Base-by-base conservation (phyloP, 768 basidiomycete genomes). In the Tulasnella sp. region DNA sequence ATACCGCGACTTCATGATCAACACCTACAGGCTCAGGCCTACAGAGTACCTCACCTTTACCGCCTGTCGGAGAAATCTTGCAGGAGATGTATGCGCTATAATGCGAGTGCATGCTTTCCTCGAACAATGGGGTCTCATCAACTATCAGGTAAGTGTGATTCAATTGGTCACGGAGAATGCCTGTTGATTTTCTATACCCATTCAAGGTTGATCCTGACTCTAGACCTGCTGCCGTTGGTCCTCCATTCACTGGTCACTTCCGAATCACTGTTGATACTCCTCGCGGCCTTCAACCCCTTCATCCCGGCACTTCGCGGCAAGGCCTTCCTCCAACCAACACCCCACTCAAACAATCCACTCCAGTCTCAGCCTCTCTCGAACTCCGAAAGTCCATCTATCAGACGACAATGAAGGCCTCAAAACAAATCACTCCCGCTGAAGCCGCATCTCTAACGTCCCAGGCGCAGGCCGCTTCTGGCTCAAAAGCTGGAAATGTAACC, bases 1-100 rank as follows among this genome's bases (percentile, higher is more conserved):
- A 64, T 99, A 99, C 62, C 80, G 95, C 54, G 93, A 99, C 72
- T 99, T 99, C 59, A 99, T 99, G 93, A 79, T 99, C 65, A 96
- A 99, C 69, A 91, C 95, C 1, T 98, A 96, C 66, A 75, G 95
- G 45, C 72, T 99, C 33, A 75, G 95, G 45, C 95, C 95, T 1
- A 76, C 76, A 20, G 95, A 99, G 64, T 99, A 99, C 60, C 74
- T 99, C 53, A 99, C 95, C 15, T 87, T 98, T 53, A 99, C 95
- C 1, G 93, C 93, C 1, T 99, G 95, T 63, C 67, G 95, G 62
- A 70, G 95, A 57, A 99, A 99, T 66, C 67, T 99, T 57, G 93
- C 93, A 4, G 95, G 95, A 39, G 95, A 99, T 64, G 95, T 98
- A 5, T 96, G 95, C 61, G 90, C 89, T 22, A 85, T 99, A 60